Base-by-base conservation (phyloP, 2,329 filamentous ascomycete genomes). In the Lasiodiplodia citricola region DNA sequence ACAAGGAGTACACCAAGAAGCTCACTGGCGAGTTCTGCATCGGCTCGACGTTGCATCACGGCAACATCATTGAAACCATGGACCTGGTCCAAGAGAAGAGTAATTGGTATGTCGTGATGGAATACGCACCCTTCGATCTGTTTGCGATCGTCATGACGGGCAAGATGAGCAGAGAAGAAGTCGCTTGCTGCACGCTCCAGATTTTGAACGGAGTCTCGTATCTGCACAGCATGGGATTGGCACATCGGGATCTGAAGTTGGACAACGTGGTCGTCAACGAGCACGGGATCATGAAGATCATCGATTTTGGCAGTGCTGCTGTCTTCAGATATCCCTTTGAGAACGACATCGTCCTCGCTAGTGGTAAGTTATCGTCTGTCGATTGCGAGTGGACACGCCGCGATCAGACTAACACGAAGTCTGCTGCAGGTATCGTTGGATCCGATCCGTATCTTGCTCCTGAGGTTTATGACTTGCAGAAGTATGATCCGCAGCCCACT, bases 121-220 rank as follows among this genome's bases (percentile, higher is more conserved):
- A 99, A 78, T 99, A 97, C 76, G 96, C 94, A 13, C 96, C 96
- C 0, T 99, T 86, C 76, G 96, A 99, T 79, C 86, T 99, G 37
- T 99, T 99, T 78, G 96, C 96, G 14, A 97, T 96, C 72, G 96
- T 99, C 73, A 99, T 99, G 96, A 98, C 96, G 0, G 96, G 96
- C 44, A 97, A 94, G 81, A 99, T 99, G 96, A 88, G 89, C 51
- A 90, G 93, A 69, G 92, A 97, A 74, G 96, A 99, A 79, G 88
- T 98, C 70, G 90, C 90, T 3, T 99, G 96, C 80, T 91, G 91
- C 70, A 98, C 97, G 75, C 84, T 98, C 72, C 96, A 99, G 79
- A 97, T 99, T 71, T 83, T 99, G 68, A 97, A 92, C 76, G 96
- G 96, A 64, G 94, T 98, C 44, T 93, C 93, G 13, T 99, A 97